phyloP scores from a whole-genome alignment of 495 filamentous ascomycete genomes.

The Penicillium bialowiezense region DNA sequence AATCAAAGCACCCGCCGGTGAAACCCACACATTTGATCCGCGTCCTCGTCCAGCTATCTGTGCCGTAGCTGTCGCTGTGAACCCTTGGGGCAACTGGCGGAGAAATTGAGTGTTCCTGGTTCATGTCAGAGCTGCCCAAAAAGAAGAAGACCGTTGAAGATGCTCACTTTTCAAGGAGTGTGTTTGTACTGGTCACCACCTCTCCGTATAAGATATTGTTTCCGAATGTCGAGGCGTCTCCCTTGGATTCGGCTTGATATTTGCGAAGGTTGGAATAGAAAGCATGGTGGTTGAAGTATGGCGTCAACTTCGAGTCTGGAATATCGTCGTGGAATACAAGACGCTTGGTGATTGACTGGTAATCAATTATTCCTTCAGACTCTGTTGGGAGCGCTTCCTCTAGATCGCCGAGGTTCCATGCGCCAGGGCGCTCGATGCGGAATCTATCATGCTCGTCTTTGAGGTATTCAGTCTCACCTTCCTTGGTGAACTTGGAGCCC shows the following conservation, averaged over 20 bases:
- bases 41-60: conserved; percentile 91
- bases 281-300: conserved; percentile 81
- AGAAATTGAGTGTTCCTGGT: conserved; percentile 74
- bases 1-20: conserved; percentile 80
- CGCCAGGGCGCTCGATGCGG: conserved; percentile 61
- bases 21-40: conserved; percentile 92
- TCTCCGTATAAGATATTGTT: conserved; percentile 81
- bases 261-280: conserved; percentile 71
- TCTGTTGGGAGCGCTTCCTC: conserved; percentile 46
- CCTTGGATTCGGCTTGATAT: conserved; percentile 57
- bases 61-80: conserved; percentile 86
- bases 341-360: conserved; percentile 69
- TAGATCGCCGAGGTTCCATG: conserved; percentile 60
- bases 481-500: conserved; percentile 61
- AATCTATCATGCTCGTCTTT: conserved; percentile 86
- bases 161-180: conserved; percentile 82
- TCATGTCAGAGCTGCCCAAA: conserved; percentile 11
- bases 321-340: conserved; percentile 66
- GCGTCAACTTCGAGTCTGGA: conserved; percentile 73
- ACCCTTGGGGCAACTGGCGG: conserved; percentile 71
- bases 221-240: conserved; percentile 66
- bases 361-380: conserved; percentile 65
- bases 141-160: no score
- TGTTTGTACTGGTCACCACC: conserved; percentile 91
- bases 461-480: conserved; percentile 70